Conservation (phyloP, 2,329 filamentous ascomycete genomes). For the Fusarium marasasianum region DNA sequence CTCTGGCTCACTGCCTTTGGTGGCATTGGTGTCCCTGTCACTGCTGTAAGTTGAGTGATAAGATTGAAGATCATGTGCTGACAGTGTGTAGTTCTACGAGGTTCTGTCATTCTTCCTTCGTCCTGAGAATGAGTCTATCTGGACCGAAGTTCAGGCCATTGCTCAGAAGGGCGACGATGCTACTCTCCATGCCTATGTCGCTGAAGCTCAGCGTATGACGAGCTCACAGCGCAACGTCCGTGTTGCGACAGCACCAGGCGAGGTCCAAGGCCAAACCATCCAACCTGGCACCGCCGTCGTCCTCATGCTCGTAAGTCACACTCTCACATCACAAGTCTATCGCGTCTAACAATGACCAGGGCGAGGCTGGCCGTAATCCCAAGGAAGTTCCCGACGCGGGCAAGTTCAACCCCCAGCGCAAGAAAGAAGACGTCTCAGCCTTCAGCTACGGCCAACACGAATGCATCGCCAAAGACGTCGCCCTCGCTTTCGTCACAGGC, state of each 20-base stretch:
- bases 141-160: slow-evolving; percentile 54
- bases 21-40: slow-evolving; percentile 52
- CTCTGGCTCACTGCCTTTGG: slow-evolving; percentile 54
- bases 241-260: slow-evolving; percentile 45
- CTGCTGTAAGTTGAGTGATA: slow-evolving; percentile 43
- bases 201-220: slow-evolving; percentile 54
- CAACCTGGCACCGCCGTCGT: slow-evolving; percentile 53
- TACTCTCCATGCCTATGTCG: slow-evolving; percentile 49
- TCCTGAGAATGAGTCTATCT: slow-evolving; percentile 52
- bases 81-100: slow-evolving; percentile 53
- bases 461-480: slow-evolving; percentile 55
- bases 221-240: slow-evolving; percentile 52
- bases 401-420: slow-evolving; percentile 55
- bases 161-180: slow-evolving; percentile 49
- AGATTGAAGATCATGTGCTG: neutral
- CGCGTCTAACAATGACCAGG: slow-evolving; percentile 43
- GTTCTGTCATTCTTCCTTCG: slow-evolving; percentile 54
- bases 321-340: rapidly evolving
- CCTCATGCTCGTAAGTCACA: slow-evolving; percentile 51
- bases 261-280: slow-evolving; percentile 51
- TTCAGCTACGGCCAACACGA: slow-evolving; percentile 59
- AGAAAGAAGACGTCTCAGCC: slow-evolving; percentile 51
- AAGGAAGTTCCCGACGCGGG: slow-evolving; percentile 49
- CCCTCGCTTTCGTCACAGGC: slow-evolving; percentile 52
- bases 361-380: slow-evolving; percentile 51